These are phyloP conservation scores for Diaporthe citrichinensis DNA, from an alignment of 2,329 filamentous ascomycete species.

Conservation along the genomic window DNA sequence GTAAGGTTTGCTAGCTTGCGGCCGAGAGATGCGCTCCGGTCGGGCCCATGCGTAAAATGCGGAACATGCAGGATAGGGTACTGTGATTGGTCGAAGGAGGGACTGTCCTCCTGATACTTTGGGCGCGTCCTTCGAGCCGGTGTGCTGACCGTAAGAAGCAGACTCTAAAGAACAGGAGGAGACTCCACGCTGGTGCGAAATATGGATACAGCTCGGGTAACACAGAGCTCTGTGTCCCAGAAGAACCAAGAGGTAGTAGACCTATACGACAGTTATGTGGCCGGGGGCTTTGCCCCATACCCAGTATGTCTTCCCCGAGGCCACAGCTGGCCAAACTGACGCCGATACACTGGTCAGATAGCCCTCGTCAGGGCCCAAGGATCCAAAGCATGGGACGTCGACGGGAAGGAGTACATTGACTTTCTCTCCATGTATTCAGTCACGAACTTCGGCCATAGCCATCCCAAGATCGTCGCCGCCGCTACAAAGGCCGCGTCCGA, in stretches of 20 bases:
- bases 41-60: not conserved
- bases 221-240: not conserved
- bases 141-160: not conserved
- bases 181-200: not conserved
- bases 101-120: not conserved
- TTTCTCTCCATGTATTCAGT: conserved; percentile 37
- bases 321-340: not conserved
- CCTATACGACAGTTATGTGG: conserved; percentile 17
- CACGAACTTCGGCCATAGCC: conserved; percentile 40
- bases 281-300: conserved; percentile 8
- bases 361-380: conserved; percentile 35
- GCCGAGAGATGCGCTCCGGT: conserved; percentile 3
- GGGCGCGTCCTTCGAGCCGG: not conserved
- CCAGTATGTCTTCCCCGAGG: conserved; percentile 4
- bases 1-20: conserved; percentile 13
- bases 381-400: conserved; percentile 37
- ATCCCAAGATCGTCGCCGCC: conserved; percentile 38
- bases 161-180: not conserved
- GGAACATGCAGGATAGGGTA: not conserved
- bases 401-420: conserved; percentile 38
- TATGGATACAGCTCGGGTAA: not conserved
- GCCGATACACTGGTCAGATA: not conserved
- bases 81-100: not conserved
- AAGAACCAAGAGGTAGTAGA: not conserved
- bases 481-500: conserved; percentile 22